phyloP scores from a whole-genome alignment of 768 basidiomycete genomes.

The Hirschioporus abietinus region DNA sequence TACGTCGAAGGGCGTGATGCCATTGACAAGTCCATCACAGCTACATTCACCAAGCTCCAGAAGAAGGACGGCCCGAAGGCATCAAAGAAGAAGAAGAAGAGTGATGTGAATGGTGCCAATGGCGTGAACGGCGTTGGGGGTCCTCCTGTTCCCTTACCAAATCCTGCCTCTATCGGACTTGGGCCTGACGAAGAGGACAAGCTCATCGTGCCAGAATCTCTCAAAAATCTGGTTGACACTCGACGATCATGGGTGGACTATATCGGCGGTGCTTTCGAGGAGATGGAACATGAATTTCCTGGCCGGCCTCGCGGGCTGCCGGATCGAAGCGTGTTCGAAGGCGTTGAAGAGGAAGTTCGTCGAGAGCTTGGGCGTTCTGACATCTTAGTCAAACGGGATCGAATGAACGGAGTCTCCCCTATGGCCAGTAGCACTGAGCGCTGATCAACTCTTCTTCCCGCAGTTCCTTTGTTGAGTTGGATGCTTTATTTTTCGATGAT shows the following conservation, averaged over 20 bases:
- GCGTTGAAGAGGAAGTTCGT: conserved; percentile 60
- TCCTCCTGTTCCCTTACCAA: conserved; percentile 44
- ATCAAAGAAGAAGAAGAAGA: conserved; percentile 73
- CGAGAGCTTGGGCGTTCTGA: conserved; percentile 26
- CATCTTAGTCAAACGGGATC: neutral
- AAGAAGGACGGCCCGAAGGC: conserved; percentile 75
- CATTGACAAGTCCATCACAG: conserved; percentile 79
- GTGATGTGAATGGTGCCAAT: conserved; percentile 23
- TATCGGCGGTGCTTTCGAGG: conserved; percentile 71
- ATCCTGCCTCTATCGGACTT: conserved; percentile 68
- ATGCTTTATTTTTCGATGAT: neutral
- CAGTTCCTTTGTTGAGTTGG: no score
- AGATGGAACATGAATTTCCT: conserved; percentile 57
- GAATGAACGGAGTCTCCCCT: neutral
- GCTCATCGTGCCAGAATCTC: conserved; percentile 59
- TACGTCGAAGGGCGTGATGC: conserved; percentile 81
- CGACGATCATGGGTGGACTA: conserved; percentile 73
- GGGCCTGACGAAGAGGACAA: conserved; percentile 61
- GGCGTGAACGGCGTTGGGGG: conserved; percentile 24
- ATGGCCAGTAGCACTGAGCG: neutral
- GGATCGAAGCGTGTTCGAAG: conserved; percentile 66
- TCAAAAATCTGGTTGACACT: conserved; percentile 69
- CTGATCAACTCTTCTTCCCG: neutral
- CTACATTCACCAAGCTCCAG: conserved; percentile 72
- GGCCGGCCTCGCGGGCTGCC: conserved; percentile 81